Percentiles rank a stretch among this genome's conserved stretches.
These are phyloP conservation scores for Boletus albobrunnescens DNA, from an alignment of 1,284 basidiomycete species.

Conservation along the genomic window DNA sequence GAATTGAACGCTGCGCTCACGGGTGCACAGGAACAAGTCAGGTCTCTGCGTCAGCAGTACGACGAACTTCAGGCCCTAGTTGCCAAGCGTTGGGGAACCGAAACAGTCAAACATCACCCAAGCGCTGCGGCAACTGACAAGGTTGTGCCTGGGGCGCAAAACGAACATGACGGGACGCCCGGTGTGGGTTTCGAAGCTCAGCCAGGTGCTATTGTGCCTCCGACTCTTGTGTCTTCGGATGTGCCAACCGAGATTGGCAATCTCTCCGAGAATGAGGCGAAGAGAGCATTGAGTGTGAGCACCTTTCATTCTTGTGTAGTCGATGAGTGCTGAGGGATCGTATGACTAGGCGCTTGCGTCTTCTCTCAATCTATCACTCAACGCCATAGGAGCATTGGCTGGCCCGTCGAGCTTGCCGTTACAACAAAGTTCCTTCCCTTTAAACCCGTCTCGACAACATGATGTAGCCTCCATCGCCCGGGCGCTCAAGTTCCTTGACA, in stretches of 20 bases:
- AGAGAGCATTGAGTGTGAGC: slow-evolving; percentile 22
- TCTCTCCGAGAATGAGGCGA: slow-evolving; percentile 25
- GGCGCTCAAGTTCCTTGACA: slow-evolving; percentile 24
- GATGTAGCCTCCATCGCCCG: slow-evolving; percentile 23
- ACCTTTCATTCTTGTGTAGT: not conserved
- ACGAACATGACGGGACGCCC: not conserved
- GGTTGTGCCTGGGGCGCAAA: not conserved
- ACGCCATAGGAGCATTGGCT: not conserved
- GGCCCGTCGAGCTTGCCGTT: not conserved
- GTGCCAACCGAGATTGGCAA: slow-evolving; percentile 13
- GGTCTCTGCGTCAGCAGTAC: slow-evolving; percentile 24
- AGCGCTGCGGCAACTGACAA: not conserved
- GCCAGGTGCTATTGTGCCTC: not conserved
- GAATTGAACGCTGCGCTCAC: slow-evolving; percentile 27
- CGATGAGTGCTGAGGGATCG: not conserved
- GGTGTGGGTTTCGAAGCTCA: not conserved
- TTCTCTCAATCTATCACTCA: slow-evolving; percentile 14
- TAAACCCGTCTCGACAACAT: slow-evolving; percentile 6
- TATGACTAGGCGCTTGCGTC: slow-evolving; percentile 10
- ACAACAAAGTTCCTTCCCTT: not conserved
- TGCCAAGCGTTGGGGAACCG: slow-evolving; percentile 12
- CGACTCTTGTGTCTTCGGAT: not conserved
- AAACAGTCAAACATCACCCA: not conserved
- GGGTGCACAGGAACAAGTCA: slow-evolving; percentile 25
- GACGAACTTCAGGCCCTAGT: slow-evolving; percentile 22